Evolutionary conservation across 352 stramenopile genomes (phyloP), one percentile per base, ranked within the genome.

Genomic region (Globisporangium rhizosaccharum): DNA sequence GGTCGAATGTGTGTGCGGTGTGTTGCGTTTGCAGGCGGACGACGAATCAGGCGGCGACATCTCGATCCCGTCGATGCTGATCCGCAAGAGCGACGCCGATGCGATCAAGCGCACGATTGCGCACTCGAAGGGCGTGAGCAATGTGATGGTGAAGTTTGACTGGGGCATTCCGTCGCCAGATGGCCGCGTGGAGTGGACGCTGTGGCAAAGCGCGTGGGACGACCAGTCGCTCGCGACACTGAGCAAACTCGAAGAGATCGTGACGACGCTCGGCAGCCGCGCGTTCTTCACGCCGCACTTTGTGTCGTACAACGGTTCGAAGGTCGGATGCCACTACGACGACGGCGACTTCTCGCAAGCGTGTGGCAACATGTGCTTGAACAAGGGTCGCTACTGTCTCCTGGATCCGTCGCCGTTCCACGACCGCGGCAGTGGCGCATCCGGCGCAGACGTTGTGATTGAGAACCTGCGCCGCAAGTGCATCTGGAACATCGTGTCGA

Each of bases 321-420:
- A 86, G 53, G 88, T 97, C 52, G 88, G 91, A 15, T 99, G 96
- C 75, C 76, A 93, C 60, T 76, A 84, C 33, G 62, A 87, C 28
- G 71, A 89, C 39, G 82, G 76, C 51, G 49, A 68, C 37, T 67
- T 58, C 18, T 62, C 78, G 39, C 79, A 96, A 56, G 79, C 87
- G 33, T 99, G 96, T 70, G 94, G 90, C 61, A 98, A 97, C 69
- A 92, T 99, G 66, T 99, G 96, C 70, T 92, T 97, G 23, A 99
- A 99, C 79, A 90, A 95, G 62, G 96, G 96, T 15, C 85, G 96
- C 51, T 99, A 99, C 73, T 99, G 96, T 73, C 79, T 97, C 28
- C 81, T 97, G 42, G 96, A 99, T 56, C 85, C 85, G 23, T 94
- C 85, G 20, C 96, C 96, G 39, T 97, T 98, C 73, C 94, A 98